Percentiles rank a stretch among this genome's conserved stretches.
Evolutionary conservation across 2,329 filamentous ascomycete species (phyloP).

Genomic region (Plectosphaerella plurivora): DNA sequence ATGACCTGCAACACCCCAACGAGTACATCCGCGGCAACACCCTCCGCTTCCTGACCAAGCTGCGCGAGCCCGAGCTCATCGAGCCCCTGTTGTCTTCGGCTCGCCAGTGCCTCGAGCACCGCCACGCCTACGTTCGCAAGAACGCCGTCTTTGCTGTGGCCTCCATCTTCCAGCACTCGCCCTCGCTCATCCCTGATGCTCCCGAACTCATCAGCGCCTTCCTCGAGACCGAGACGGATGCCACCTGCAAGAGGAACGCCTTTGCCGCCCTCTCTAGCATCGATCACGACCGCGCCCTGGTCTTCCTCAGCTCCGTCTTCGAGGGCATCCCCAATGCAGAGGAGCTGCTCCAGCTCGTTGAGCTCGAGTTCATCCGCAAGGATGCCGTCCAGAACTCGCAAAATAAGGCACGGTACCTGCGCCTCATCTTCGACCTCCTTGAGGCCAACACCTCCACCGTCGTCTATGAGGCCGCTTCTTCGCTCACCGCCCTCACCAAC

Average conservation of each 20-base stretch:
- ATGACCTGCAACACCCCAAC: conserved; percentile 95
- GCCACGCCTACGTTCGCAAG: conserved; percentile 96
- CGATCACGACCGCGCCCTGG: conserved; percentile 86
- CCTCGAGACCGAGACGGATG: conserved; percentile 84
- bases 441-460: conserved; percentile 93
- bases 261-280: conserved; percentile 89
- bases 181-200: conserved; percentile 89
- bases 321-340: conserved; percentile 93
- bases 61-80: conserved; percentile 91
- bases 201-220: conserved; percentile 88
- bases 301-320: conserved; percentile 84
- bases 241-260: conserved; percentile 96
- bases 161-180: conserved; percentile 87
- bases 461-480: conserved; percentile 95
- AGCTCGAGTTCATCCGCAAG: conserved; percentile 96
- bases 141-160: conserved; percentile 94
- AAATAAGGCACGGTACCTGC: conserved; percentile 92
- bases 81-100: conserved; percentile 93
- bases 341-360: conserved; percentile 86
- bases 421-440: conserved; percentile 92
- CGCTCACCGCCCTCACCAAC: conserved; percentile 85
- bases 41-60: conserved; percentile 94
- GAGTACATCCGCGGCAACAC: conserved; percentile 98
- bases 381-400: conserved; percentile 92
- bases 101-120: conserved; percentile 87